Evolutionary conservation across 805 yeast genomes (phyloP), one percentile per base, ranked within the genome.

Genomic region (Spathaspora arborariae): DNA sequence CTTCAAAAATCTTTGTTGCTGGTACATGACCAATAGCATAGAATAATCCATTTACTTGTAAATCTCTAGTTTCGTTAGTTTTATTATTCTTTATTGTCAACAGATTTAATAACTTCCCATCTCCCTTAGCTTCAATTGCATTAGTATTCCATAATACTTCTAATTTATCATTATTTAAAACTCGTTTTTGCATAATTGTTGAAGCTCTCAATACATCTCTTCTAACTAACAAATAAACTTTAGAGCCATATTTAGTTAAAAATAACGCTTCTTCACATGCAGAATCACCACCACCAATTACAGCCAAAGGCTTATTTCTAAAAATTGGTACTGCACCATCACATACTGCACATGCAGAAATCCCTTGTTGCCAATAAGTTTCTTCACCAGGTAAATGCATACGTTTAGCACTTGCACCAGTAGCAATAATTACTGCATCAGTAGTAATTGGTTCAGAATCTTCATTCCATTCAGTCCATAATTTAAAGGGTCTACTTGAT

Each of bases 271-370:
- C 99, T 75, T 94, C 99, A 70, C 98, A 96, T 16, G 99, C 99
- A 56, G 97, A 90, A 72, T 94, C 99, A 68, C 99, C 99, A 56
- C 99, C 99, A 50, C 99, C 99, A 56, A 94, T 76, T 48, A 94
- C 99, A 20, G 97, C 98, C 65, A 94, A 80, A 35, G 99, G 98
- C 72, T 90, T 87, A 78, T 94, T 87, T 79, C 98, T 88, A 78
- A 94, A 94, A 59, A 94, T 91, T 58, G 99, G 99, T 42, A 94
- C 96, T 27, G 99, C 99, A 71, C 99, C 99, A 67, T 94, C 99
- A 75, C 99, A 94, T 52, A 94, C 99, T 36, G 99, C 99, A 78
- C 99, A 94, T 15, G 99, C 99, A 57, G 96, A 88, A 56, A 94
- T 94, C 69, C 99, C 99, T 67, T 85, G 86, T 77, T 94, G 99